Evolutionary conservation across 2,329 filamentous ascomycete genomes (phyloP), one percentile per base, ranked within the genome.

Genomic region (Simplicillium aogashimaense): DNA sequence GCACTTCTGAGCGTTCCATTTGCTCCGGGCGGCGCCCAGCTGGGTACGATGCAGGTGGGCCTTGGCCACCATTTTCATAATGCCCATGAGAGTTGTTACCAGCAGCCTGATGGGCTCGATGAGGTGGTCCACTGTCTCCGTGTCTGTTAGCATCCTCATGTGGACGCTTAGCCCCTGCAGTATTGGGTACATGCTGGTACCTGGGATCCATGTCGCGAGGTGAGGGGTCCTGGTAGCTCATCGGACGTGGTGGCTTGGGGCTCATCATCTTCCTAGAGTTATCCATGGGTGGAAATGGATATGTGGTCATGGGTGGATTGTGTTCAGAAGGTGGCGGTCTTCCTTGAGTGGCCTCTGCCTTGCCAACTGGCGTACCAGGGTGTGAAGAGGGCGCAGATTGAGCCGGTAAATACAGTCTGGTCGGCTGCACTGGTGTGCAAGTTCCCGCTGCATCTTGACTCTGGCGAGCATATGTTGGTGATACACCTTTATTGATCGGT

Each of bases 311-410:
- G 3, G 59, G 57, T 3, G 59, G 61, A 40, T 53, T 56, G 29
- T 52, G 52, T 36, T 56, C 60, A 5, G 61, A 57, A 12, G 43
- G 39, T 6, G 53, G 46, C 33, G 53, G 50, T 6, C 52, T 48
- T n/a, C 52, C 56, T 8, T 51, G 34, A 35, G 55, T 50, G 5
- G 51, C 53, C 17, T 49, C 37, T 5, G 49, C 47, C 15, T 51
- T 36, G 12, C 45, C 41, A 9, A 36, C 54, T 30, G 58, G 43
- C 8, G 59, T 56, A 14, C 48, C 50, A 25, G 59, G 55, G 30
- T 60, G 58, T 10, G 64, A 62, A 14, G 51, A 50, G 2, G 57
- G 54, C 12, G 49, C 44, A 38, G 49, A 46, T n/a, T 58, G 58
- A 8, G 49, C 46, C 7, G 49, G 46, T 9, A 48, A 53, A 31